Percentiles rank a stretch among this genome's conserved stretches.
phyloP scores from a whole-genome alignment of 805 yeast species.

The Metschnikowia kofuensis region DNA sequence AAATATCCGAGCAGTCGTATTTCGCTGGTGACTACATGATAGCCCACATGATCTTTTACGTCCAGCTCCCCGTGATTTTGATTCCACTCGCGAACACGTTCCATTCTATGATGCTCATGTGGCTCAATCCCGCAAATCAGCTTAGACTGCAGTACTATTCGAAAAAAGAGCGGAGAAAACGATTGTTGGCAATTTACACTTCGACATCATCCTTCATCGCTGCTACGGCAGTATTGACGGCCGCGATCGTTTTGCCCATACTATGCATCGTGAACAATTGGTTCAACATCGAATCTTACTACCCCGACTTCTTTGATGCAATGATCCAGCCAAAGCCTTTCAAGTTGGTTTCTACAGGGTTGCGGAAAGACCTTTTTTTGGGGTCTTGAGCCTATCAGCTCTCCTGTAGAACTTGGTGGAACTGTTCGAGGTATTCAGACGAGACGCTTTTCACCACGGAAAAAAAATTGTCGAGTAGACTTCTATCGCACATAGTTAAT shows the following conservation, averaged over 20 bases:
- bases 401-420: background rate
- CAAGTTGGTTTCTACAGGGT: constrained; percentile 31
- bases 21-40: constrained; percentile 63
- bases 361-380: constrained; percentile 21
- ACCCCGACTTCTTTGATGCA: constrained; percentile 34
- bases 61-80: constrained; percentile 59
- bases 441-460: constrained; percentile 1
- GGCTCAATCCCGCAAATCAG: constrained; percentile 61
- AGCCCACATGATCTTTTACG: constrained; percentile 55
- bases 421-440: background rate
- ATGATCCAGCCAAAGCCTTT: constrained; percentile 44
- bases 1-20: constrained; percentile 61
- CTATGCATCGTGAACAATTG: constrained; percentile 8
- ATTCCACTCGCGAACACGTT: constrained; percentile 63
- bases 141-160: constrained; percentile 46
- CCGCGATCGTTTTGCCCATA: constrained; percentile 5
- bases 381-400: constrained; percentile 3
- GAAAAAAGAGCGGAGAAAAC: constrained; percentile 32
- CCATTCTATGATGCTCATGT: constrained; percentile 65
- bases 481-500: constrained; percentile 29
- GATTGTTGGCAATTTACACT: constrained; percentile 2
- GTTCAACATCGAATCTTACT: constrained; percentile 7
- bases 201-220: constrained; percentile 4
- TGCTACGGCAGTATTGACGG: constrained; percentile 4
- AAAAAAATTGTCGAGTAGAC: constrained; percentile 13